Evolutionary conservation across 164 flowering plant species (phyloP).

Genomic region (Protea cynaroides): DNA sequence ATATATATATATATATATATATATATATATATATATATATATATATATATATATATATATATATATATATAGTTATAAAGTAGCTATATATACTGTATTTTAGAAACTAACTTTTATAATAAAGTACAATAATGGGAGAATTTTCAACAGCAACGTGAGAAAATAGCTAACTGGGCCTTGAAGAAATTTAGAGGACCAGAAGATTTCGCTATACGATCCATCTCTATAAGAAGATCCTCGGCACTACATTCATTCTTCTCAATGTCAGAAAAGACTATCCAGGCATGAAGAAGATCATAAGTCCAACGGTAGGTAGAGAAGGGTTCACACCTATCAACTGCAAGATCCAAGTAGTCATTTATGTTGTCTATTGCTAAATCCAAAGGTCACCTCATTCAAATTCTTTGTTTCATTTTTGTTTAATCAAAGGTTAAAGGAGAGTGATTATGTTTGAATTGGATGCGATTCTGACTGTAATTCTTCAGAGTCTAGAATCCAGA

Average conservation of each 20-base stretch:
- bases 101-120: no score
- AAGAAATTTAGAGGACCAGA: no score
- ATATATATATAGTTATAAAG: no score
- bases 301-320: conserved; percentile 83
- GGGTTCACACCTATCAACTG: conserved; percentile 68
- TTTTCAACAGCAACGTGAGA: no score
- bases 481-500: no score
- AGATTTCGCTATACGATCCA: conserved; percentile 80
- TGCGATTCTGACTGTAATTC: no score
- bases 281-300: conserved; percentile 81
- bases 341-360: conserved; percentile 2
- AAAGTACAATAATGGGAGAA: no score
- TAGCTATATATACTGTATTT: no score
- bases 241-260: conserved; percentile 69
- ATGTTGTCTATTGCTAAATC: conserved; percentile 11
- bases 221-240: conserved; percentile 69
- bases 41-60: no score
- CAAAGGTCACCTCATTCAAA: conserved; percentile 5
- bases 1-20: no score
- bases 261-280: conserved; percentile 65
- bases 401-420: neutral
- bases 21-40: no score
- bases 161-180: no score
- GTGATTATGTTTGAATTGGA: neutral
- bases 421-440: neutral